These are phyloP conservation scores for Vinca minor DNA, from an alignment of 257 asterid species.

Conservation along the genomic window DNA sequence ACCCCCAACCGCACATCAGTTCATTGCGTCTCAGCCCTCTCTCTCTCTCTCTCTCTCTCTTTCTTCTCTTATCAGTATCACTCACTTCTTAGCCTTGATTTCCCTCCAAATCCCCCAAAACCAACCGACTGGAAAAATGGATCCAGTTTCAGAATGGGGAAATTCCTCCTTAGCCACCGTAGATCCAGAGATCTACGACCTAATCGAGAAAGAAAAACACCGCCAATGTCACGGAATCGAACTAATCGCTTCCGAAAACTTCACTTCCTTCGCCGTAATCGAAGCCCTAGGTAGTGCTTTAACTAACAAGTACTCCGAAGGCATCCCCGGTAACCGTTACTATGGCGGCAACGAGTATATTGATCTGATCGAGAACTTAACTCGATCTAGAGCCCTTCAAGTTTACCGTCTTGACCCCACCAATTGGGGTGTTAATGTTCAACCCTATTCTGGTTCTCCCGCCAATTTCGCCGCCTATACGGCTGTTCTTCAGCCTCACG, in stretches of 20 bases:
- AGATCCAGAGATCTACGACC: slow-evolving; percentile 42
- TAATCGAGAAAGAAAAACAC: slow-evolving; percentile 38
- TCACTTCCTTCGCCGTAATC: slow-evolving; percentile 44
- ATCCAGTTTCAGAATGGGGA: slow-evolving; percentile 39
- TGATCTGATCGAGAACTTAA: slow-evolving; percentile 37
- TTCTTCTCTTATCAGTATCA: background rate
- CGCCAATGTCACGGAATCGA: slow-evolving; percentile 46
- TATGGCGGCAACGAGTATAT: slow-evolving; percentile 43
- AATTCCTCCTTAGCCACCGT: slow-evolving; percentile 29
- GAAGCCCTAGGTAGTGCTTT: slow-evolving; percentile 38
- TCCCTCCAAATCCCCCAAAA: background rate
- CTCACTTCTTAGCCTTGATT: too few species aligned
- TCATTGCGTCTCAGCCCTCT: background rate
- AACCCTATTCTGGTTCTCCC: slow-evolving; percentile 37
- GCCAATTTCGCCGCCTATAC: slow-evolving; percentile 43
- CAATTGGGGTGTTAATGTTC: slow-evolving; percentile 47
- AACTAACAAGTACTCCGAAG: slow-evolving; percentile 42
- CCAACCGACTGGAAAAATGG: slow-evolving; percentile 20
- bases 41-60: background rate
- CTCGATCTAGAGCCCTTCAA: slow-evolving; percentile 34
- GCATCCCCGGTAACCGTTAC: slow-evolving; percentile 42
- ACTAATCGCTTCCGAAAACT: slow-evolving; percentile 43
- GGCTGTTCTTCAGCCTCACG: slow-evolving; percentile 37
- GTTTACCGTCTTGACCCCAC: slow-evolving; percentile 39
- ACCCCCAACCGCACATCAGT: background rate